These are phyloP conservation scores for Sporothrix schenckii DNA, from an alignment of 2,329 filamentous ascomycete genomes.

Conservation along the genomic window DNA sequence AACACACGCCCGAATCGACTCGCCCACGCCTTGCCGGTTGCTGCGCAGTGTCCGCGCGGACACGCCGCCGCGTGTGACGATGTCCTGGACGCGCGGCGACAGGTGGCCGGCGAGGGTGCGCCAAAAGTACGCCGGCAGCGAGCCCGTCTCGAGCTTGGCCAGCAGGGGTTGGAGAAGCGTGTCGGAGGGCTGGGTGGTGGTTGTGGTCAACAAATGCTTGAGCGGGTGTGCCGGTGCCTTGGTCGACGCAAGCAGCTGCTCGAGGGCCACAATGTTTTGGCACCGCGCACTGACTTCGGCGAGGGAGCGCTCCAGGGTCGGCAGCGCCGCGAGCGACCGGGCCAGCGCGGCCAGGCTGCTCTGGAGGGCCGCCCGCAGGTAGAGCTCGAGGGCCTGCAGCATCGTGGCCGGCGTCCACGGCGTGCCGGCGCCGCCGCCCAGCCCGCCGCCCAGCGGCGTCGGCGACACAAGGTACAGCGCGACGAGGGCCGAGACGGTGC, in stretches of 20 bases:
- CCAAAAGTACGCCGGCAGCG: constrained; percentile 91
- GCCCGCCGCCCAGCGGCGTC: constrained; percentile 49
- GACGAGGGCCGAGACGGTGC: constrained; percentile 72
- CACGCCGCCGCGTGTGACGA: constrained; percentile 79
- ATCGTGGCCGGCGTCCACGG: constrained; percentile 69
- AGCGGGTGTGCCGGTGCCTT: constrained; percentile 71
- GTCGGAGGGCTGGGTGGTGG: constrained; percentile 38
- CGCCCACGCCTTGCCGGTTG: constrained; percentile 73
- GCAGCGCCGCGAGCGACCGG: constrained; percentile 47
- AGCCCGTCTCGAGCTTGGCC: constrained; percentile 79
- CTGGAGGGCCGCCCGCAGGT: constrained; percentile 79
- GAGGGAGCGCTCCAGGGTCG: constrained; percentile 70
- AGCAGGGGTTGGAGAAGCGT: constrained; percentile 74
- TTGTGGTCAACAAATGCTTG: constrained; percentile 43
- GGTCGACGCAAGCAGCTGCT: constrained; percentile 71
- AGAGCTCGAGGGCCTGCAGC: constrained; percentile 75
- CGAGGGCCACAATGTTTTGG: constrained; percentile 87
- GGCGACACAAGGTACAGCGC: constrained; percentile 83
- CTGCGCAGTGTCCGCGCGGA: constrained; percentile 77
- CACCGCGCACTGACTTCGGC: constrained; percentile 81
- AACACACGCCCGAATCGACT: constrained; percentile 82
- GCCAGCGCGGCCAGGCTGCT: constrained; percentile 75
- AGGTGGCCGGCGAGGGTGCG: constrained; percentile 79
- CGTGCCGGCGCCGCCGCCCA: neutral
- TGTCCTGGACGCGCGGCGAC: constrained; percentile 77